These are phyloP conservation scores for Claviceps humidiphila DNA, from an alignment of 2,329 filamentous ascomycete species.

Conservation along the genomic window DNA sequence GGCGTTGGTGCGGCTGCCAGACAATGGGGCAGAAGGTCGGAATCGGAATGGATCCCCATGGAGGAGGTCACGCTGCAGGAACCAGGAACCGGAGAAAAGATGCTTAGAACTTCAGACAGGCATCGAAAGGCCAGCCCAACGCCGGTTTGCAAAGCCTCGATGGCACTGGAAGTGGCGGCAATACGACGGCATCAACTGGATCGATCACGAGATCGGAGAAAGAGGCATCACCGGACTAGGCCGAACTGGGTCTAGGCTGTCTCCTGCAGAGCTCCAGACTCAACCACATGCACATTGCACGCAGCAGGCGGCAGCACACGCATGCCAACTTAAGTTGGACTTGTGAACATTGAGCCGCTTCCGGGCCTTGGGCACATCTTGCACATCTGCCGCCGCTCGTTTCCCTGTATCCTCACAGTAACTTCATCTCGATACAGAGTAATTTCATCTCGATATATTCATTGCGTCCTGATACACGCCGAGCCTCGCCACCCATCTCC, in stretches of 20 bases:
- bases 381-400: background rate
- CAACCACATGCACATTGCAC: background rate
- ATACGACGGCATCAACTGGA: background rate
- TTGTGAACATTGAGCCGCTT: background rate
- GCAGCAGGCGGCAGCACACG: background rate
- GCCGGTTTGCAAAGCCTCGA: background rate
- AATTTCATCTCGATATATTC: background rate
- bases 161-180: background rate
- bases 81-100: background rate
- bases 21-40: background rate
- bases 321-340: background rate
- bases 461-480: background rate
- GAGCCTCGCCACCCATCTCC: background rate
- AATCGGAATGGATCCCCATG: background rate
- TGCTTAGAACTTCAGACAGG: background rate
- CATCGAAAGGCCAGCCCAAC: background rate
- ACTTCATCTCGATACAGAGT: background rate
- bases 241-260: background rate
- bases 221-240: background rate
- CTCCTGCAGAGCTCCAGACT: background rate
- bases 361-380: background rate
- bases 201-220: background rate
- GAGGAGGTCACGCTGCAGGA: constrained; percentile 2
- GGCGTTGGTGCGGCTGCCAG: background rate
- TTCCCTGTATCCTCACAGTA: background rate